These are phyloP conservation scores for Candida schatavii DNA, from an alignment of 805 yeast species.

Conservation along the genomic window DNA sequence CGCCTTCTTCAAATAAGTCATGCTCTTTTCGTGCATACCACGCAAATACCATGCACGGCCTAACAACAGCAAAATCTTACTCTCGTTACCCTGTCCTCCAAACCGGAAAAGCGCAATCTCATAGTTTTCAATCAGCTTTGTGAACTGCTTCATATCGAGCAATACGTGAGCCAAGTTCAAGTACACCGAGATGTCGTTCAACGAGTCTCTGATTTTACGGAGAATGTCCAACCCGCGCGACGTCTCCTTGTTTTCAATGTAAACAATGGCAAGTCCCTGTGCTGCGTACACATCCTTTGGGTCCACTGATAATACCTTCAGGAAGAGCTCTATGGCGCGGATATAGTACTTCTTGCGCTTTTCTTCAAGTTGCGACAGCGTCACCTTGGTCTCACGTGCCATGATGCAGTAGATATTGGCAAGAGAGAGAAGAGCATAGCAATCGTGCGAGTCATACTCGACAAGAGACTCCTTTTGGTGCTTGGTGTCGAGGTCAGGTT, in stretches of 20 bases:
- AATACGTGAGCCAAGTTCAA: constrained; percentile 87
- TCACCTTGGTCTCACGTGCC: constrained; percentile 68
- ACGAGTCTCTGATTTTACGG: constrained; percentile 84
- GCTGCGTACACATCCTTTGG: constrained; percentile 91
- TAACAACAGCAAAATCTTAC: constrained; percentile 64
- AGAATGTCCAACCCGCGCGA: constrained; percentile 81
- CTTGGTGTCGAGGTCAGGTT: constrained; percentile 61
- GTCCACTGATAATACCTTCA: constrained; percentile 83
- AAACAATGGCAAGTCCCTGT: constrained; percentile 92
- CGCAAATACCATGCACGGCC: constrained; percentile 89
- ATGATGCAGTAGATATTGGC: constrained; percentile 83
- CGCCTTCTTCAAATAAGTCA: constrained; percentile 58
- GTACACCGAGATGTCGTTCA: constrained; percentile 78
- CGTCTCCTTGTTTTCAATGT: constrained; percentile 78
- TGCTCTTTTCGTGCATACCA: constrained; percentile 64
- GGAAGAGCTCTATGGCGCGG: constrained; percentile 89
- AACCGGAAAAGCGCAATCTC: constrained; percentile 72
- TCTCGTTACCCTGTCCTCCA: constrained; percentile 54
- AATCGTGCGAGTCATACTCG: constrained; percentile 80
- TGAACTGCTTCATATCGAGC: constrained; percentile 74
- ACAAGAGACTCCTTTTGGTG: constrained; percentile 85
- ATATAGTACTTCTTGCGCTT: constrained; percentile 72
- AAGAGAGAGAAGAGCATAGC: constrained; percentile 82
- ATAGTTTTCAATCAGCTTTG: constrained; percentile 86
- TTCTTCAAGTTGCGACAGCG: constrained; percentile 39